Evolutionary conservation across 352 stramenopile genomes (phyloP).

Genomic region (Globisporangium perplexum): DNA sequence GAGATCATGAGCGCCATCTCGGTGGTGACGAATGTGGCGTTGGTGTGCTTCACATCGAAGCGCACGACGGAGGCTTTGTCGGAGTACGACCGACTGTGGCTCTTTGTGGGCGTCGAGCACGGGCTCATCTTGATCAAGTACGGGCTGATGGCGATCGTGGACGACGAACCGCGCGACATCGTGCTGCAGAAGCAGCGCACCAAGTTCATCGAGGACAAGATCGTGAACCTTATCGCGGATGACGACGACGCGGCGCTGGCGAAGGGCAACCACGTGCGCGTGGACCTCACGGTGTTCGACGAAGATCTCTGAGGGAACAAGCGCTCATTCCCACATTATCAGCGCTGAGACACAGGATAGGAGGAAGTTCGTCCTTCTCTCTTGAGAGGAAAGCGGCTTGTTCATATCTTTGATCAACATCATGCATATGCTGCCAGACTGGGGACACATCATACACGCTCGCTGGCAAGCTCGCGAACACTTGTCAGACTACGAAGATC

Average conservation of each 20-base stretch:
- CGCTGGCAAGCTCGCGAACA: no score
- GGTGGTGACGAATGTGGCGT: slow-evolving; percentile 91
- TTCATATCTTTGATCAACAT: no score
- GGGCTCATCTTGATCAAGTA: slow-evolving; percentile 65
- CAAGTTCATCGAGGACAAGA: slow-evolving; percentile 68
- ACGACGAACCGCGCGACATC: slow-evolving; percentile 66
- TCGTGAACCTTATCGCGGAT: slow-evolving; percentile 67
- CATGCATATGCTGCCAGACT: no score
- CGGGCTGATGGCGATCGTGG: slow-evolving; percentile 53
- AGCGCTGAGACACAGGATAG: no score
- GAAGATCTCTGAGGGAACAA: slow-evolving; percentile 38
- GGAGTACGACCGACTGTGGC: slow-evolving; percentile 39
- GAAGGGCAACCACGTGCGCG: slow-evolving; percentile 75
- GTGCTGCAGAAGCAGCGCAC: slow-evolving; percentile 63
- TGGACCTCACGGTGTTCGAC: slow-evolving; percentile 76
- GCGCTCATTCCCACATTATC: no score
- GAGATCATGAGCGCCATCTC: slow-evolving; percentile 84
- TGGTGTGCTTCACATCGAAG: slow-evolving; percentile 89
- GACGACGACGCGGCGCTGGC: slow-evolving; percentile 58
- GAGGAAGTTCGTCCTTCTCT: no score
- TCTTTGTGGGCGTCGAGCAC: slow-evolving; percentile 69
- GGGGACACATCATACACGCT: no score
- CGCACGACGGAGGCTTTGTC: slow-evolving; percentile 42
- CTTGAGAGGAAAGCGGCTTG: no score
- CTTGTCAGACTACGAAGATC: no score